A percentile compares a stretch with the other conserved stretches of the same genome.
Evolutionary conservation across 352 stramenopile species (phyloP).

Genomic region (Globisporangium mamillatum): DNA sequence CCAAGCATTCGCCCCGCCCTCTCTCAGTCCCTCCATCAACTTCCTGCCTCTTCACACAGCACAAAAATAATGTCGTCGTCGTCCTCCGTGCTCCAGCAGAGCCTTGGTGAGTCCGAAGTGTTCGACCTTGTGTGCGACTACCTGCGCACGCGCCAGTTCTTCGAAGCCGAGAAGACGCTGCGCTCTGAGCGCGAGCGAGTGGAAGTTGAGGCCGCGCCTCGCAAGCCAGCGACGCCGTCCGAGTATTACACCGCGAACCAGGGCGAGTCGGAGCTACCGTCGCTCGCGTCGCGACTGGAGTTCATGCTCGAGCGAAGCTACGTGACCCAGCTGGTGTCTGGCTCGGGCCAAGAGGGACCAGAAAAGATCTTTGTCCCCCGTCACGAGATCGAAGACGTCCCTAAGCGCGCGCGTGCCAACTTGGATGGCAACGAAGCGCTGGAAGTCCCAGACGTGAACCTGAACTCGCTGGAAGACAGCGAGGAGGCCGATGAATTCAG

Average conservation of each 20-base stretch:
- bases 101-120: slow-evolving; percentile 76
- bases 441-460: slow-evolving; percentile 36
- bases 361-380: slow-evolving; percentile 80
- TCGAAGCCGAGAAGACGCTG: slow-evolving; percentile 72
- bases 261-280: slow-evolving; percentile 24
- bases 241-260: slow-evolving; percentile 38
- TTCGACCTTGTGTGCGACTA: slow-evolving; percentile 89
- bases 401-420: slow-evolving; percentile 54
- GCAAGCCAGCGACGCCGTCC: slow-evolving; percentile 17
- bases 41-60: not conserved
- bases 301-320: slow-evolving; percentile 84
- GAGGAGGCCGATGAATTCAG: slow-evolving; percentile 47
- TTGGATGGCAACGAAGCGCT: slow-evolving; percentile 74
- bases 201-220: slow-evolving; percentile 18
- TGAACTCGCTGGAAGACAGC: slow-evolving; percentile 30
- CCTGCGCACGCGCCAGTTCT: slow-evolving; percentile 84
- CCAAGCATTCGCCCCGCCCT: not conserved
- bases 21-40: not conserved
- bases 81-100: slow-evolving; percentile 68
- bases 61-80: slow-evolving; percentile 44
- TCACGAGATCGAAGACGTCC: slow-evolving; percentile 50
- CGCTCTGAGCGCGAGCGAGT: slow-evolving; percentile 63
- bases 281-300: slow-evolving; percentile 64
- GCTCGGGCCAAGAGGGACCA: slow-evolving; percentile 45
- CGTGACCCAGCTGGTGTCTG: slow-evolving; percentile 79